Base-by-base conservation (phyloP, 1,284 basidiomycete species). In the Kwoniella shivajii region DNA sequence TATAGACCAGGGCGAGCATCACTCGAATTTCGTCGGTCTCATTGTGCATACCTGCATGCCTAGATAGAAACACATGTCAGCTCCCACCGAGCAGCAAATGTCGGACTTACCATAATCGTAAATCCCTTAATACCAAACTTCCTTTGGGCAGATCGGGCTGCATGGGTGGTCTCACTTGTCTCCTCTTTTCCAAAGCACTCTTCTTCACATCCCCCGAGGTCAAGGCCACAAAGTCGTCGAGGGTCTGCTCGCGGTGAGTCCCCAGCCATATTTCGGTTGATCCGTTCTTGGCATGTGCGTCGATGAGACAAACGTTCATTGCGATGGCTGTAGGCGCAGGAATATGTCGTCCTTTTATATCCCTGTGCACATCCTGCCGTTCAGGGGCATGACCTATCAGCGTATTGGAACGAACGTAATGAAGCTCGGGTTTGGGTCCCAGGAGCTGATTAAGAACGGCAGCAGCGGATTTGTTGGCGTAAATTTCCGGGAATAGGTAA, bases 251-350 rank as follows among this genome's bases (percentile, higher is more conserved):
- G n/a, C 30, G 14, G 22, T 45, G 43, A 26, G 56, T 61, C 10
- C 59, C 59, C 31, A 61, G 38, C 55, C 56, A 61, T 9, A 61
- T 29, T 37, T 61, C 59, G 6, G 59, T 61, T 20, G 49, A 43
- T 9, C 59, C 59, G 37, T 61, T 61, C 39, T 57, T 51, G 22
- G 59, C 56, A 16, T 31, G 38, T 10, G 31, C 37, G 36, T 61
- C 59, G 29, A 48, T 41, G 13, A 61, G 42, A 24, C 45, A 49
- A 30, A 43, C 41, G 29, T 61, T 61, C 31, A 54, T 42, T 30
- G 59, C 51, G 36, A 61, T 45, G n/a, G 56, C 59, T 27, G 48
- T 57, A 7, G 59, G 56, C 22, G 49, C 45, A n/a, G 26, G 34
- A 11, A 50, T 44, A 37, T 61, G 59, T n/a, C 47, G 31, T 27